These are phyloP conservation scores for Atkinsonella hypoxylon DNA, from an alignment of 2,329 filamentous ascomycete species.

Conservation along the genomic window DNA sequence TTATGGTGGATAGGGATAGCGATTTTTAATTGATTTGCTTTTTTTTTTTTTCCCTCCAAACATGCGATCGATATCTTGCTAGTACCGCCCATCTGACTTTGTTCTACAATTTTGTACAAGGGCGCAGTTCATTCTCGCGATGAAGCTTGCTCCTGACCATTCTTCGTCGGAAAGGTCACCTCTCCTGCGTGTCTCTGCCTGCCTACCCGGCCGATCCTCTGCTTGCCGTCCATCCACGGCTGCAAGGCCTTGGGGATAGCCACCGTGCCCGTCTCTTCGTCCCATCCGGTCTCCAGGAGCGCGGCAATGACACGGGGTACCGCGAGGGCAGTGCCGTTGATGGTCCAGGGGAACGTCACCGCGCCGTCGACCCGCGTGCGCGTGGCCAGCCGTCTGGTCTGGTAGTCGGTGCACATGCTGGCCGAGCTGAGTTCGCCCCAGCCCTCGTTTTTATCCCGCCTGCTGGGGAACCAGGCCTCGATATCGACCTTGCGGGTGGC, in stretches of 20 bases:
- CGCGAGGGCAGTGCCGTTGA: conserved; percentile 89
- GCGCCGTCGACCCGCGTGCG: conserved; percentile 46
- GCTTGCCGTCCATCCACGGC: conserved; percentile 71
- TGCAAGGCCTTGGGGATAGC: conserved; percentile 67
- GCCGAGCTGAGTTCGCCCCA: conserved; percentile 93
- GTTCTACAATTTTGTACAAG: background rate
- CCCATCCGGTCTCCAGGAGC: conserved; percentile 83
- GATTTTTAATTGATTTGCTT: no score
- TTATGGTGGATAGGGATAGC: no score
- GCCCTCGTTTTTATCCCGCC: conserved; percentile 44
- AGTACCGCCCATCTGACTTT: background rate
- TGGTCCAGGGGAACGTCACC: conserved; percentile 69
- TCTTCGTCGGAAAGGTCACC: background rate
- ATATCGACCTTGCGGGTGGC: conserved; percentile 84
- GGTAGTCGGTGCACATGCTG: conserved; percentile 91
- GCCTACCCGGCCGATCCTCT: conserved; percentile 41
- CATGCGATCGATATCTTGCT: no score
- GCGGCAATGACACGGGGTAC: conserved; percentile 83
- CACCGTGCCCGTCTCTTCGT: conserved; percentile 55
- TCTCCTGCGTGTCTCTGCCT: conserved; percentile 11
- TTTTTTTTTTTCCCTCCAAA: no score
- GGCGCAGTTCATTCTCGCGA: background rate
- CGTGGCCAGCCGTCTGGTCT: conserved; percentile 71
- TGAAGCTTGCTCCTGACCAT: background rate
- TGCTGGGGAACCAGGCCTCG: conserved; percentile 84